phyloP scores from a whole-genome alignment of 192 early-diverging fungal species.

The Coemansia sp. region DNA sequence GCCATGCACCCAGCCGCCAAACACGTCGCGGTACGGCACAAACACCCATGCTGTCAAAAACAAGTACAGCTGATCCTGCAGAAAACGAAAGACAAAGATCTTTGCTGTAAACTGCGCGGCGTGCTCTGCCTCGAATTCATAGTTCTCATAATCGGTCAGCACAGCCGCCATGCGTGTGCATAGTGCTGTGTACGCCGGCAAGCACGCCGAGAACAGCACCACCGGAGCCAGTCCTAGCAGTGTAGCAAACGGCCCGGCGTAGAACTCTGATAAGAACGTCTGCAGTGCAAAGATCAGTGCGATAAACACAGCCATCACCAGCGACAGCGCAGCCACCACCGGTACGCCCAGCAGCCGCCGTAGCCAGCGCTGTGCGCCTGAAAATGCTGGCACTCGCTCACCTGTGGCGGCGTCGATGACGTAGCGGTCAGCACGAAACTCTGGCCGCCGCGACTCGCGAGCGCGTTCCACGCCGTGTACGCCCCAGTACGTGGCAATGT shows the following conservation, averaged over 20 bases:
- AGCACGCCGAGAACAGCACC: conserved; percentile 67
- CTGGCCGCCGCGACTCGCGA: conserved; percentile 60
- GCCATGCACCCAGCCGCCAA: conserved; percentile 57
- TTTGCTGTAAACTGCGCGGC: conserved; percentile 74
- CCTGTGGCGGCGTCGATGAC: conserved; percentile 69
- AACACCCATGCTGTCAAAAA: conserved; percentile 86
- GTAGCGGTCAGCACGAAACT: conserved; percentile 66
- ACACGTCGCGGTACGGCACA: conserved; percentile 75
- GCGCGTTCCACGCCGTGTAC: conserved; percentile 42
- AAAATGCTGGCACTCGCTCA: conserved; percentile 70
- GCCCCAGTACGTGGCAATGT: conserved; percentile 78
- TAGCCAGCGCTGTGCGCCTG: conserved; percentile 68
- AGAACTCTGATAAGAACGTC: conserved; percentile 77
- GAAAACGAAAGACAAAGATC: conserved; percentile 83
- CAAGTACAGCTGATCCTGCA: conserved; percentile 80
- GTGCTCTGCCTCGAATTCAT: conserved; percentile 67
- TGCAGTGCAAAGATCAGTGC: conserved; percentile 72
- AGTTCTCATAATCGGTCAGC: conserved; percentile 85
- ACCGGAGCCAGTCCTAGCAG: conserved; percentile 67
- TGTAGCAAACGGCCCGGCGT: conserved; percentile 72
- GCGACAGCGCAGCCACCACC: conserved; percentile 60
- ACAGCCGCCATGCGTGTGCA: conserved; percentile 63
- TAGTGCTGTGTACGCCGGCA: conserved; percentile 67
- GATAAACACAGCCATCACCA: conserved; percentile 62
- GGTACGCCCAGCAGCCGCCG: conserved; percentile 61